Evolutionary conservation across 257 asterid genomes (phyloP).

Genomic region (Primulina tabacum): DNA sequence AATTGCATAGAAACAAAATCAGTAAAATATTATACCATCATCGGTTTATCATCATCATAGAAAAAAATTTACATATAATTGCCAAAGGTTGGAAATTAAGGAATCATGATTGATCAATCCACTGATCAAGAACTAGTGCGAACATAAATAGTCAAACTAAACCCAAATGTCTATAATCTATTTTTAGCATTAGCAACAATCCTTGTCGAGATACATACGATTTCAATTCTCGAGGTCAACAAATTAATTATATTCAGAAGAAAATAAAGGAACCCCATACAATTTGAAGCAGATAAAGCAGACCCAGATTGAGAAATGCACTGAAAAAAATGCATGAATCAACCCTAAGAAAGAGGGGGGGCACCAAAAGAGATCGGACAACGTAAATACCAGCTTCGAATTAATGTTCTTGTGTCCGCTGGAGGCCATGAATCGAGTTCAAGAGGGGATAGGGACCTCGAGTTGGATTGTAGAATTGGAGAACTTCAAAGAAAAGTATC

Average conservation of each 20-base stretch:
- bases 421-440: constrained; percentile 46
- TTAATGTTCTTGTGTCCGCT: constrained; percentile 66
- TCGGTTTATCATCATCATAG: background rate
- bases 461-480: background rate
- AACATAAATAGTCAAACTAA: constrained; percentile 4
- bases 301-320: constrained; percentile 5
- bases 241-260: constrained; percentile 2
- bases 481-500: background rate
- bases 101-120: constrained; percentile 10
- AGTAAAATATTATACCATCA: background rate
- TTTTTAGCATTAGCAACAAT: background rate
- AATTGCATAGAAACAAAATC: background rate
- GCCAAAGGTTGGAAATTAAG: constrained; percentile 8
- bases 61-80: too few species aligned
- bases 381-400: constrained; percentile 58
- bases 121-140: constrained; percentile 9
- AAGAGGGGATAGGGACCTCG: background rate
- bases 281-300: constrained; percentile 11
- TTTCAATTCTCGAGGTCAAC: constrained; percentile 7
- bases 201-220: constrained; percentile 7
- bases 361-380: background rate
- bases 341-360: background rate
- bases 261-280: constrained; percentile 9
- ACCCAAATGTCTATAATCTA: constrained; percentile 17
- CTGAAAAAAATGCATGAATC: background rate